These are phyloP conservation scores for Fusarium tupiense DNA, from an alignment of 2,329 filamentous ascomycete species.

Conservation along the genomic window DNA sequence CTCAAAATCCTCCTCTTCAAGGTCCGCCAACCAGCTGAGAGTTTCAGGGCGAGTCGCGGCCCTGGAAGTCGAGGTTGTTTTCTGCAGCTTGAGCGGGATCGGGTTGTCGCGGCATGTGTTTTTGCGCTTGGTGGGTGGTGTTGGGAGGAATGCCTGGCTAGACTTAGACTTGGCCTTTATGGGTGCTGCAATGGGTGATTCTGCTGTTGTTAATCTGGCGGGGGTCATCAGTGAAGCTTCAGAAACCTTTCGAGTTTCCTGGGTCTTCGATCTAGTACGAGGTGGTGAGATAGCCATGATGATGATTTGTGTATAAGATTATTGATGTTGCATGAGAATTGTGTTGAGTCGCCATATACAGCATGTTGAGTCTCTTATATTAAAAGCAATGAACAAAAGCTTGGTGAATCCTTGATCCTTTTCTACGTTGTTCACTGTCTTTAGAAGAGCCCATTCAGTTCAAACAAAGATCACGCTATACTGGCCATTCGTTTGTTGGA, in stretches of 20 bases:
- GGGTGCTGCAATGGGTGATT: neutral
- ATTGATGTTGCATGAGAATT: neutral
- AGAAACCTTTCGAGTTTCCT: neutral
- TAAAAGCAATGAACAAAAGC: neutral
- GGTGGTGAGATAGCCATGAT: constrained; percentile 8
- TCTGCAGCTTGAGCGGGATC: constrained; percentile 5
- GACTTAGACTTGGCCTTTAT: too few species aligned
- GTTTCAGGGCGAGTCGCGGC: neutral
- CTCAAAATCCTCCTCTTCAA: neutral
- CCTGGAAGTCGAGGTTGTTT: neutral
- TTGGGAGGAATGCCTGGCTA: neutral
- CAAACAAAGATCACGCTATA: neutral
- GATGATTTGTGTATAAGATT: neutral
- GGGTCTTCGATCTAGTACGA: neutral
- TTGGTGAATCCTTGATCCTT: neutral
- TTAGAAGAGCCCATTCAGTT: neutral
- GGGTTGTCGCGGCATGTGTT: neutral
- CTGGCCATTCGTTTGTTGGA: neutral
- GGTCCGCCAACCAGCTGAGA: neutral
- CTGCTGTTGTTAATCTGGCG: neutral
- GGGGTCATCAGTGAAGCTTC: neutral
- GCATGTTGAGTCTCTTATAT: neutral
- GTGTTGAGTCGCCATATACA: neutral
- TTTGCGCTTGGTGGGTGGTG: neutral
- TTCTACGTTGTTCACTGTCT: neutral